Percentiles rank a stretch among this genome's conserved stretches.
These are phyloP conservation scores for Colletotrichum noveboracense DNA, from an alignment of 2,329 filamentous ascomycete genomes.

Conservation along the genomic window DNA sequence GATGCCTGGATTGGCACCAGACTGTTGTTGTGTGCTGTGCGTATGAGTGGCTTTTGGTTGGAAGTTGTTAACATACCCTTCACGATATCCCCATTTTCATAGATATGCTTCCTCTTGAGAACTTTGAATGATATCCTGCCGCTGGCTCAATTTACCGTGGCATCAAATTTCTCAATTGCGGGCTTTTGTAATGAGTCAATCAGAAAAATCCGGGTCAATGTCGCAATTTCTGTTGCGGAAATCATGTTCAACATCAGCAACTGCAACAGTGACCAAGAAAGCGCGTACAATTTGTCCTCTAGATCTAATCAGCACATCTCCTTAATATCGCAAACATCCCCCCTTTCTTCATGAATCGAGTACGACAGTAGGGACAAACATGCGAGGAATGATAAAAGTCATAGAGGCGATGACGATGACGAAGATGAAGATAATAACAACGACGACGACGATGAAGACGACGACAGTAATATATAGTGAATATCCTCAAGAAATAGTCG, in stretches of 20 bases:
- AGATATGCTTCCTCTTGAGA: background rate
- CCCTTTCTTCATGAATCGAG: no score
- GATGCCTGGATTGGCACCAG: background rate
- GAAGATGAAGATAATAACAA: no score
- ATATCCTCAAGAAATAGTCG: no score
- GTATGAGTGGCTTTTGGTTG: background rate
- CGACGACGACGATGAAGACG: no score
- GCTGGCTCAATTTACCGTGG: background rate
- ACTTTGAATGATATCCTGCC: background rate
- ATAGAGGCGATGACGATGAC: no score
- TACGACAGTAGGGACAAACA: no score
- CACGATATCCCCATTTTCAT: slow-evolving; percentile 16
- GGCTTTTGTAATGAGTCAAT: background rate
- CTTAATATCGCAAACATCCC: no score
- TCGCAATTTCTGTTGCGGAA: background rate
- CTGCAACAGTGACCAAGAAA: background rate
- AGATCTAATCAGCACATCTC: no score
- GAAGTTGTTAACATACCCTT: slow-evolving; percentile 13
- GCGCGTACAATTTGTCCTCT: background rate
- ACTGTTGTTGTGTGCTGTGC: background rate
- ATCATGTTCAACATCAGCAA: background rate
- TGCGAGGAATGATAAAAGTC: no score
- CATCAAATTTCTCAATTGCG: background rate
- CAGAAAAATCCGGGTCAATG: background rate
- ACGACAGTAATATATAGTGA: no score